These are phyloP conservation scores for Penicillium soppii DNA, from an alignment of 495 filamentous ascomycete genomes.

Conservation along the genomic window DNA sequence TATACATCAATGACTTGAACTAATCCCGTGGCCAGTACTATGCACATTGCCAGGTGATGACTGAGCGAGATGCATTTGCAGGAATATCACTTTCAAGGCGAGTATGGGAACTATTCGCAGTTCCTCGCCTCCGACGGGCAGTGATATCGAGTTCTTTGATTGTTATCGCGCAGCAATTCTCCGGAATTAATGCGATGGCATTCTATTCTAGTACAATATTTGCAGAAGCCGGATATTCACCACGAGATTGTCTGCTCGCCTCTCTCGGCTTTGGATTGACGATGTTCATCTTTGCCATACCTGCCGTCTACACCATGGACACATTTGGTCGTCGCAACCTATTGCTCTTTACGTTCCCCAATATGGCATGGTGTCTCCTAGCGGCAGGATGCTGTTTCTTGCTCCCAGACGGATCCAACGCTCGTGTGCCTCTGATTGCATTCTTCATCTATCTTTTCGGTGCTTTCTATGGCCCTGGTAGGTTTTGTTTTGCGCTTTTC, in stretches of 20 bases:
- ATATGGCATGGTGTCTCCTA: slow-evolving; percentile 77
- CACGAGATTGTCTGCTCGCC: slow-evolving; percentile 61
- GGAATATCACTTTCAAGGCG: slow-evolving; percentile 50
- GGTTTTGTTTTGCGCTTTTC: neutral
- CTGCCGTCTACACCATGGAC: slow-evolving; percentile 81
- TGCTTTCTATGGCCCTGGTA: slow-evolving; percentile 64
- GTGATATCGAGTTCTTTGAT: slow-evolving; percentile 62
- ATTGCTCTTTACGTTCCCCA: slow-evolving; percentile 78
- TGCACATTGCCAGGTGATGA: slow-evolving; percentile 56
- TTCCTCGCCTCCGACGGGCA: slow-evolving; percentile 64
- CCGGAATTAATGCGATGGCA: slow-evolving; percentile 71
- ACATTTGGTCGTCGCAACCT: slow-evolving; percentile 75
- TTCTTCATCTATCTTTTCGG: slow-evolving; percentile 65
- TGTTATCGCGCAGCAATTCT: slow-evolving; percentile 81
- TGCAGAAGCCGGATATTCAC: slow-evolving; percentile 56
- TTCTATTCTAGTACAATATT: slow-evolving; percentile 81
- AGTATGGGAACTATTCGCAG: slow-evolving; percentile 60
- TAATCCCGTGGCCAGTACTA: slow-evolving; percentile 40
- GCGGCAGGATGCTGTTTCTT: slow-evolving; percentile 69
- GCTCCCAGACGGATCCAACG: slow-evolving; percentile 47
- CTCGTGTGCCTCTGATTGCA: slow-evolving; percentile 59
- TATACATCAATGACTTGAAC: neutral
- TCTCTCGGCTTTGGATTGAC: slow-evolving; percentile 78
- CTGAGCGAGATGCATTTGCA: slow-evolving; percentile 48
- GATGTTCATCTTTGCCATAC: slow-evolving; percentile 78